phyloP scores from a whole-genome alignment of 352 stramenopile species.

The Achlya hypogyna region DNA sequence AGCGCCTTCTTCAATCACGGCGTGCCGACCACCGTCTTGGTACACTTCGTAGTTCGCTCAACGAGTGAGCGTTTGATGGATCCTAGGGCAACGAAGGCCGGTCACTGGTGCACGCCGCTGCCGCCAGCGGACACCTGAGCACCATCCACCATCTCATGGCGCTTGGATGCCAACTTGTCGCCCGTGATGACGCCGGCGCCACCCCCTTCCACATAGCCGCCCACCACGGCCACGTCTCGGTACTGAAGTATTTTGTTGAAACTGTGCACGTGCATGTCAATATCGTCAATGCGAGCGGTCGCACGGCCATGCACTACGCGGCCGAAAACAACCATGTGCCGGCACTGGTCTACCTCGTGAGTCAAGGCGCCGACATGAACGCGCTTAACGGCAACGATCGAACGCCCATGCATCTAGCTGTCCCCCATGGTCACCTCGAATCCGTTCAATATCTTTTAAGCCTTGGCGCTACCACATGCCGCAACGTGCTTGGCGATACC shows the following conservation, averaged over 20 bases:
- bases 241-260: slow-evolving; percentile 24
- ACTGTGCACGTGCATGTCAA: neutral
- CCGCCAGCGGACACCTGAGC: neutral
- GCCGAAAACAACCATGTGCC: neutral
- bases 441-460: neutral
- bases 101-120: slow-evolving; percentile 1
- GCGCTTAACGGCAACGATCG: slow-evolving; percentile 5
- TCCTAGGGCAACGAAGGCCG: neutral
- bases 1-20: neutral
- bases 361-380: slow-evolving; percentile 2
- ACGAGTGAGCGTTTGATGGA: too few species aligned
- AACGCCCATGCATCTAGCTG: slow-evolving; percentile 3
- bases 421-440: neutral
- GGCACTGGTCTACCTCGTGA: slow-evolving; percentile 1
- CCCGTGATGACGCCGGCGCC: neutral
- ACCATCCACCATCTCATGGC: neutral
- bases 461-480: neutral
- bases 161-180: neutral
- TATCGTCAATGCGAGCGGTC: neutral
- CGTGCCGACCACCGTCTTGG: neutral
- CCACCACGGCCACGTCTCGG: slow-evolving; percentile 23
- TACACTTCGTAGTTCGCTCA: neutral
- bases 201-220: slow-evolving; percentile 34
- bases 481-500: neutral
- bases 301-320: slow-evolving; percentile 10